A percentile compares a stretch with the other conserved stretches of the same genome.
phyloP scores from a whole-genome alignment of 768 basidiomycete genomes.

The Chalciporus chontae region DNA sequence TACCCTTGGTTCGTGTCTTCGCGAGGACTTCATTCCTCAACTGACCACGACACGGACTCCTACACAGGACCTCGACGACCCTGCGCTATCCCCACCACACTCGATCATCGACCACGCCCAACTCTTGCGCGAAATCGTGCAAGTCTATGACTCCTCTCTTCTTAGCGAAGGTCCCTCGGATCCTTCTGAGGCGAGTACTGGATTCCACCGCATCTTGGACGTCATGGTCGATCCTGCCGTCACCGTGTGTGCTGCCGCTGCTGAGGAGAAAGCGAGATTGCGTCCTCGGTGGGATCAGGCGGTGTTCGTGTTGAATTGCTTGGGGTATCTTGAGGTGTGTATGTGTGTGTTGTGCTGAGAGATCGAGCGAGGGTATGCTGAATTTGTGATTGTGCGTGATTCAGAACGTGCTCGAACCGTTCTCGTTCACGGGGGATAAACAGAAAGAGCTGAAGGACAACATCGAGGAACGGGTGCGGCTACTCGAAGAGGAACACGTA shows the following conservation, averaged over 20 bases:
- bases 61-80: constrained; percentile 61
- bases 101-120: constrained; percentile 79
- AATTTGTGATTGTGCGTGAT: not conserved
- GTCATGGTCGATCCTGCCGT: constrained; percentile 83
- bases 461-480: constrained; percentile 58
- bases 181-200: constrained; percentile 8
- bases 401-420: constrained; percentile 64
- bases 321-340: constrained; percentile 76
- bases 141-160: constrained; percentile 84
- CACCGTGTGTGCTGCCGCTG: constrained; percentile 64
- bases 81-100: constrained; percentile 68
- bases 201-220: constrained; percentile 55
- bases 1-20: constrained; percentile 46
- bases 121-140: constrained; percentile 83
- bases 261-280: constrained; percentile 57
- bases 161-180: constrained; percentile 45
- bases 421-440: constrained; percentile 64
- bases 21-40: not conserved
- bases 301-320: constrained; percentile 83
- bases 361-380: not conserved
- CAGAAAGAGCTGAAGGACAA: constrained; percentile 52
- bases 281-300: constrained; percentile 73
- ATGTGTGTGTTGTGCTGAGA: not conserved
- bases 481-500: constrained; percentile 82
- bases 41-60: not conserved